Base-by-base conservation (phyloP, 495 filamentous ascomycete genomes). In the Jackrogersella minutella region DNA sequence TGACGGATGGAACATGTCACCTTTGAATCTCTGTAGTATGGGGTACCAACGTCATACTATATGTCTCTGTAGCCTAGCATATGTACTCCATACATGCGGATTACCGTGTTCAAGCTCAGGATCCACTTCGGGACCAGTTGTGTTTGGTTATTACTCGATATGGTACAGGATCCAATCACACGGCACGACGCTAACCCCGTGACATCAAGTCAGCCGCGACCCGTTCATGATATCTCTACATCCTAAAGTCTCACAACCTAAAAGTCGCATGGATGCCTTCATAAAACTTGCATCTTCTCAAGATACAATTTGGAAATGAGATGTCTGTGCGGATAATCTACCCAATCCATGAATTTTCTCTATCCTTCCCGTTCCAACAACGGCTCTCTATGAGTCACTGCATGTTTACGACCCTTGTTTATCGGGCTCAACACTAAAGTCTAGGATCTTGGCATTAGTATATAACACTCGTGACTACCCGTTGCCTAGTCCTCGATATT, bases 121-220 rank as follows among this genome's bases (percentile, higher is more conserved):
- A n/a, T n/a, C n/a, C n/a, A n/a, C n/a, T n/a, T n/a, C n/a, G n/a
- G 21, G 34, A n/a, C 17, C n/a, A 34, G 14, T 8, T 21, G 7
- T 3, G 26, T 52, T 11, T 41, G 21, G 40, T 54, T 53, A 49
- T 43, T 50, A 57, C 41, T 50, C 22, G 41, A 64, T 43, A 49
- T 43, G 47, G 47, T 30, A 44, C 43, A 47, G 19, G 19, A 52
- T 19, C 66, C 66, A 69, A 64, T 69, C 66, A 64, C 34, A 57
- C 2, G 56, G 17, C n/a, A 51, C 34, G 9, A 26, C 36, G 41
- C 36, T 31, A 56, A 58, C 50, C 66, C 31, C 66, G 66, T 69
- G 66, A 69, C 66, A 53, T 61, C 36, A 69, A 64, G 66, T 69
- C 66, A 69, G 41, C 56, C 60, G 66, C 60, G 54, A 50, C 46